These are phyloP conservation scores for Trichosporon coremiiforme DNA, from an alignment of 1,284 basidiomycete species.

Conservation along the genomic window DNA sequence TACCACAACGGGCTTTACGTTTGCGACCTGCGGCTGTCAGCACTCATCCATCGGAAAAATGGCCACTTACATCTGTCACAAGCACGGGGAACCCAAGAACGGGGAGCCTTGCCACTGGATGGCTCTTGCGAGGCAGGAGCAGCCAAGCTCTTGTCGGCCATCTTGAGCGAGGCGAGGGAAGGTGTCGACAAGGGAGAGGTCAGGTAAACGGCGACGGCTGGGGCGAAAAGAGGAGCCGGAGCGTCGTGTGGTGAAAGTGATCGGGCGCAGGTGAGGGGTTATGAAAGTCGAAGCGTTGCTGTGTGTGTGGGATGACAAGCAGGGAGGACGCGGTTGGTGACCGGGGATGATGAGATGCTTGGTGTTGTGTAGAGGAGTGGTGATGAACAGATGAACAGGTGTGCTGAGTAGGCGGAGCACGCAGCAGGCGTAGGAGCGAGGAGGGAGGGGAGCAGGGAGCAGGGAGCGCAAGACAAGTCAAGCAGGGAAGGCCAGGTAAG, in stretches of 20 bases:
- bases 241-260: not conserved
- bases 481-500: conserved; percentile 8
- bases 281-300: not conserved
- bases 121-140: conserved; percentile 27
- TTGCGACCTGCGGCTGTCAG: conserved; percentile 34
- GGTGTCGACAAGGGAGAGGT: not conserved
- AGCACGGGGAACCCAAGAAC: conserved; percentile 38
- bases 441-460: not conserved
- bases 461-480: conserved; percentile 2
- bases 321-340: not conserved
- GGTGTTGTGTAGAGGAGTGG: not conserved
- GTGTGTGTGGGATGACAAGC: not conserved
- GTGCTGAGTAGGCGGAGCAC: not conserved
- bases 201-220: not conserved
- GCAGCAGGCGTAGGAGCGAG: not conserved
- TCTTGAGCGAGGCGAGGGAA: not conserved
- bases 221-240: conserved; percentile 5
- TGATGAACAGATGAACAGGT: not conserved
- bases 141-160: conserved; percentile 12
- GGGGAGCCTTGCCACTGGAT: conserved; percentile 34
- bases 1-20: conserved; percentile 44
- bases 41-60: not conserved
- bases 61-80: conserved; percentile 38
- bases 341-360: not conserved
- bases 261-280: not conserved